Conservation (phyloP, 345 rosid species). For the Fremontodendron californicum region DNA sequence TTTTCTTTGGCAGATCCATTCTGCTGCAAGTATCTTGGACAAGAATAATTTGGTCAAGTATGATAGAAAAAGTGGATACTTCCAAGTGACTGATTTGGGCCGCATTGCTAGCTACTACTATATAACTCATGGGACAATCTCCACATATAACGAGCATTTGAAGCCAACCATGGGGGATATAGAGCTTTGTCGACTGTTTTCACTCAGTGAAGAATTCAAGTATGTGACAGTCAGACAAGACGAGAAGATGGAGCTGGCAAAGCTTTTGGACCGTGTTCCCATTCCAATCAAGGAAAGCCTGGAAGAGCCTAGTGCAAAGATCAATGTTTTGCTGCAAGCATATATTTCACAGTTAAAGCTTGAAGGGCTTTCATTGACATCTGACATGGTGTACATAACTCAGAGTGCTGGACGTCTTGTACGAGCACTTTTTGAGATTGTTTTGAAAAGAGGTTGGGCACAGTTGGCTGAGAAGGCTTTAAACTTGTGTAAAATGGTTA, state of each 20-base stretch:
- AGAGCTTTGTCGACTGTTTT: conserved; percentile 81
- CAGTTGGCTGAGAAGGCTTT: conserved; percentile 90
- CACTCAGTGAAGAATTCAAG: conserved; percentile 90
- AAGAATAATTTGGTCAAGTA: conserved; percentile 85
- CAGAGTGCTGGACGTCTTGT: conserved; percentile 97
- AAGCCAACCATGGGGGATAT: conserved; percentile 98
- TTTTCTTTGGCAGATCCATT: conserved; percentile 59
- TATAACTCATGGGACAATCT: conserved; percentile 86
- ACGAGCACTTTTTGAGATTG: conserved; percentile 91
- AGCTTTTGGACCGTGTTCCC: conserved; percentile 89
- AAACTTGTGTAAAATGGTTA: conserved; percentile 88
- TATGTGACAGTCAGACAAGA: conserved; percentile 94
- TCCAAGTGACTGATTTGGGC: conserved; percentile 98
- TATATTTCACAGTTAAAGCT: conserved; percentile 94
- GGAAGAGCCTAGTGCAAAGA: conserved; percentile 96
- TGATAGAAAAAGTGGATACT: conserved; percentile 88
- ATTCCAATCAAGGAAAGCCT: conserved; percentile 92
- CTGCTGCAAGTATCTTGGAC: conserved; percentile 90
- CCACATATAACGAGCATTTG: conserved; percentile 87
- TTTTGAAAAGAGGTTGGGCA: conserved; percentile 93
- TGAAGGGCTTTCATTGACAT: conserved; percentile 90
- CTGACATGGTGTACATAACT: conserved; percentile 92
- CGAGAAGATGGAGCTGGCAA: conserved; percentile 98
- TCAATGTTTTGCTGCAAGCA: conserved; percentile 90
- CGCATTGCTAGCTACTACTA: conserved; percentile 98